Base-by-base conservation (phyloP, 495 filamentous ascomycete species). In the Aspergillus sparsus region DNA sequence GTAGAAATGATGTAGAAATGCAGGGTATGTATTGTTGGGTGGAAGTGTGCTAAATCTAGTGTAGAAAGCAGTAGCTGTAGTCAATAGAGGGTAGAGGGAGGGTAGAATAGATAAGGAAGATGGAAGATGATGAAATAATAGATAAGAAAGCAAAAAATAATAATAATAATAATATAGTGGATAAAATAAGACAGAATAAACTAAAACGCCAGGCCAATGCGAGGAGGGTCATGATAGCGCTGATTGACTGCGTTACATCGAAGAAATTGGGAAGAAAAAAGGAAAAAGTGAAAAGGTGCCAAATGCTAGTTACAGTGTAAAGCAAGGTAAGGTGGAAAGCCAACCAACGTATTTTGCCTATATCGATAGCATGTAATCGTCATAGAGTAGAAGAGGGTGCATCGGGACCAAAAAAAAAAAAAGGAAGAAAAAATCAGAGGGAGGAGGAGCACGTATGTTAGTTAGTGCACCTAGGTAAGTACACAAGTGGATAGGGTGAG, bases 181-280 rank as follows among this genome's bases (percentile, higher is more conserved):
- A 31, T 18, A 21, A 33, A 51, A 54, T 34, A 57, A 32, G 45
- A 27, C 31, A 62, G 62, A 61, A 55, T 54, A 49, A 53, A 37
- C 46, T 31, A 50, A 62, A 64, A 65, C 64, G 67, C 65, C 67
- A 60, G 51, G 34, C 32, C 57, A 53, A 65, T 68, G 65, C 65
- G 55, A 68, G 55, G 21, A 27, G 21, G 21, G 53, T 65, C 56
- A 57, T 58, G 57, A 58, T 46, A 49, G 45, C 57, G 50, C 37
- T 34, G 49, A 51, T 51, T 51, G 49, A 51, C 49, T 51, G 49
- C 21, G 49, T 51, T 51, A 51, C 49, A 34, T 34, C 31, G 32
- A 51, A 51, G 9, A 18, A 41, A 41, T 10, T 10, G 10, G n/a
- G n/a, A 2, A 41, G 37, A 41, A n/a, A 5, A 12, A 51, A 50